Evolutionary conservation across 768 basidiomycete species (phyloP).

Genomic region (Lentinula detonsa): DNA sequence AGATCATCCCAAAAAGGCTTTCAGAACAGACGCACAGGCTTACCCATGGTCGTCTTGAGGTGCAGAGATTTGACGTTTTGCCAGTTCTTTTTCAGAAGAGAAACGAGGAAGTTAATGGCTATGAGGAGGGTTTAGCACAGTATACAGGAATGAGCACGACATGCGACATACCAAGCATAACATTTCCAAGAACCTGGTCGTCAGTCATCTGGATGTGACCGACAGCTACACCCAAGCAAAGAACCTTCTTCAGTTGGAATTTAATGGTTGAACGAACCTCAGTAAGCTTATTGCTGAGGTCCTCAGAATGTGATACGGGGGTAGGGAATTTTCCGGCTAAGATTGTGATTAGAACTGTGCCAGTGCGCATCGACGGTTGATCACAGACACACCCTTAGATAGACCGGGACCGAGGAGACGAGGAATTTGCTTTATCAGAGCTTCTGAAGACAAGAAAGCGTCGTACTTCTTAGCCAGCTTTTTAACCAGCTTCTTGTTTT

Average conservation of each 20-base stretch:
- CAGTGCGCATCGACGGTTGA: neutral
- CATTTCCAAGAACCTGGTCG: conserved; percentile 94
- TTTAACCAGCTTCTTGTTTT: conserved; percentile 99
- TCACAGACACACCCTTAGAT: conserved; percentile 77
- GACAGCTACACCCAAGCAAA: conserved; percentile 98
- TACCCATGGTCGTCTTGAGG: conserved; percentile 99
- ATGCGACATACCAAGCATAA: conserved; percentile 80
- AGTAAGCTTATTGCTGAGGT: conserved; percentile 81
- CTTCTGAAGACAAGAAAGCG: conserved; percentile 95
- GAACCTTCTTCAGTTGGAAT: conserved; percentile 99
- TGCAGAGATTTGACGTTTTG: conserved; percentile 99
- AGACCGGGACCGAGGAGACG: conserved; percentile 99
- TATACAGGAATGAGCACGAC: neutral
- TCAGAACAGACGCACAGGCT: conserved; percentile 92
- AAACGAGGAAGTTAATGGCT: conserved; percentile 99
- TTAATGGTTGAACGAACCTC: conserved; percentile 99
- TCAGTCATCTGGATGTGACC: conserved; percentile 97
- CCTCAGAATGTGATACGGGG: conserved; percentile 89
- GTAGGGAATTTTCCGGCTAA: conserved; percentile 98
- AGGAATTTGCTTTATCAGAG: conserved; percentile 99
- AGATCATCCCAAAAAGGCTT: conserved; percentile 12
- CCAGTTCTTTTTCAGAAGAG: conserved; percentile 99
- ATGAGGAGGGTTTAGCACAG: conserved; percentile 5
- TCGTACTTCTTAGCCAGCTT: conserved; percentile 99
- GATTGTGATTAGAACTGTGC: neutral